phyloP scores from a whole-genome alignment of 2,329 filamentous ascomycete species.

The Alternaria alternata region DNA sequence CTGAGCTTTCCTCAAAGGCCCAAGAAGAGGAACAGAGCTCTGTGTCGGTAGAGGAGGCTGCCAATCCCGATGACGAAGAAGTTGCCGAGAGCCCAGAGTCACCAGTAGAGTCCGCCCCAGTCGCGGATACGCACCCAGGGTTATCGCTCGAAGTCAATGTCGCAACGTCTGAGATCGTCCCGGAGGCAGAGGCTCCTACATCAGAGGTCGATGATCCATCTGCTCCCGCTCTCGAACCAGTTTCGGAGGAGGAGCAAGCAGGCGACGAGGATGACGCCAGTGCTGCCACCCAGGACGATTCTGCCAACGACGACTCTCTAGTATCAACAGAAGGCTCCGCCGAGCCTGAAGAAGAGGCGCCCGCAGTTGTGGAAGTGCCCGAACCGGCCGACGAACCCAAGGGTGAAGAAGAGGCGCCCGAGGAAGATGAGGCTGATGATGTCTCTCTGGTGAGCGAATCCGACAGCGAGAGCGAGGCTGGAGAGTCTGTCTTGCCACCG shows the following conservation, averaged over 20 bases:
- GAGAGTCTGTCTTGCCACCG: neutral
- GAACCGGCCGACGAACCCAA: slow-evolving; percentile 11
- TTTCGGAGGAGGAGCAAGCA: neutral
- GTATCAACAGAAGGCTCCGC: slow-evolving; percentile 8
- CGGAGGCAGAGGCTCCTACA: neutral
- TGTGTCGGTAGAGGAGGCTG: slow-evolving; percentile 1
- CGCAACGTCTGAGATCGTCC: slow-evolving; percentile 6
- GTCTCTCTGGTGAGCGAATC: slow-evolving; percentile 2
- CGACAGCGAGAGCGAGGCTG: slow-evolving; percentile 4
- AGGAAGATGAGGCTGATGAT: slow-evolving; percentile 1
- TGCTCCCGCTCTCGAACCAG: neutral
- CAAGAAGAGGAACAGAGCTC: slow-evolving; percentile 5
- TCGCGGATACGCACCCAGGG: neutral
- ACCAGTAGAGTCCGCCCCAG: neutral
- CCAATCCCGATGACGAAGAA: slow-evolving; percentile 2
- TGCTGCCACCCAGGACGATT: neutral
- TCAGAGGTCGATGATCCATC: slow-evolving; percentile 3
- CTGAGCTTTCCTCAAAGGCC: neutral
- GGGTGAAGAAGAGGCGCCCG: neutral
- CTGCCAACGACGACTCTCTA: slow-evolving; percentile 1
- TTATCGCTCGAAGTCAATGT: slow-evolving; percentile 6
- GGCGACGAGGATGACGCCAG: neutral
- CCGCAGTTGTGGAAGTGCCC: slow-evolving; percentile 1
- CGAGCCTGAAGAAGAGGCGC: slow-evolving; percentile 7
- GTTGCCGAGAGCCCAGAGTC: slow-evolving; percentile 1